Evolutionary conservation across 2,329 filamentous ascomycete genomes (phyloP).

Genomic region (Fusarium irregulare): DNA sequence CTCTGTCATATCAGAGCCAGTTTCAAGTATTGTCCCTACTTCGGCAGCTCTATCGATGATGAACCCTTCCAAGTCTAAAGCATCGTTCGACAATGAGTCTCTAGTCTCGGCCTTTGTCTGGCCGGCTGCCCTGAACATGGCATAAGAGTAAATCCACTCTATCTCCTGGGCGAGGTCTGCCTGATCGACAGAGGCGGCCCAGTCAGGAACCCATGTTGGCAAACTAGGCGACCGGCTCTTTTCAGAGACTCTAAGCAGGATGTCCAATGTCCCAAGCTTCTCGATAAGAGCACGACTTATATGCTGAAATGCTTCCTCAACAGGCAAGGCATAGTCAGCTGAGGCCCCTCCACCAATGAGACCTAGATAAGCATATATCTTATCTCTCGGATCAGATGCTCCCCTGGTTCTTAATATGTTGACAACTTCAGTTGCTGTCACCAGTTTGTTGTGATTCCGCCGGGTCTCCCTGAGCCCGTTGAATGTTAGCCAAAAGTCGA

Average conservation of each 20-base stretch:
- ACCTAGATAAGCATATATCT: background rate
- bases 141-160: background rate
- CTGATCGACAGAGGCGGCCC: background rate
- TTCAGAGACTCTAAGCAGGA: background rate
- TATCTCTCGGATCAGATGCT: background rate
- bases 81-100: background rate
- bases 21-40: too few relatives aligned
- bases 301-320: background rate
- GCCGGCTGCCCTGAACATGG: background rate
- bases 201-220: background rate
- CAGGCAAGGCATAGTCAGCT: background rate
- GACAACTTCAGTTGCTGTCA: background rate
- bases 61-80: background rate
- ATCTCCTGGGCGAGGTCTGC: background rate
- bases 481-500: background rate
- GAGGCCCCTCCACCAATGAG: fast-evolving
- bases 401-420: background rate
- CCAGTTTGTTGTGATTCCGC: too few relatives aligned
- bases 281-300: background rate
- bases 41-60: background rate
- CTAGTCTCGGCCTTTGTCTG: background rate
- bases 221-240: background rate
- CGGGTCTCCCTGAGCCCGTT: too few relatives aligned
- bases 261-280: background rate
- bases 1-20: too few relatives aligned